Conservation (phyloP, 2,329 filamentous ascomycete genomes). For the Ascochyta fabae region DNA sequence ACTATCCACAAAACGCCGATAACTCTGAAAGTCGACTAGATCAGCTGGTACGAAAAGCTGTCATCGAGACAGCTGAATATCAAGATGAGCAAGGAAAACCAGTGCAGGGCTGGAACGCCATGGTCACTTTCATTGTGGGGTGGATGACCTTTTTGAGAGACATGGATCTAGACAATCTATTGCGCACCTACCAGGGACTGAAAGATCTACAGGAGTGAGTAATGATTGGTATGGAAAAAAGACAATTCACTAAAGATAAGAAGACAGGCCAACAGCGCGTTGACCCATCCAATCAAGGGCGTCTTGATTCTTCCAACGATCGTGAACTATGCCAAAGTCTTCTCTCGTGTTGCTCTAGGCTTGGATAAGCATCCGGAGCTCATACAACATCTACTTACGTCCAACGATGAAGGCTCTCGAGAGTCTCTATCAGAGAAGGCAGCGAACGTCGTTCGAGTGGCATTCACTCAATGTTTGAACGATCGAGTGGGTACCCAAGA, state of each 20-base stretch:
- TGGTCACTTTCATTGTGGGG: slow-evolving; percentile 78
- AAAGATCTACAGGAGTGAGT: slow-evolving; percentile 77
- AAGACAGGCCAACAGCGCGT: slow-evolving; percentile 79
- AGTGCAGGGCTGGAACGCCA: slow-evolving; percentile 73
- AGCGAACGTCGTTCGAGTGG: slow-evolving; percentile 86
- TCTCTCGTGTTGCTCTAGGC: slow-evolving; percentile 83
- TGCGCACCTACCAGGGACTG: slow-evolving; percentile 77
- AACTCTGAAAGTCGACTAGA: slow-evolving; percentile 33
- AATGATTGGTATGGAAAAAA: background rate
- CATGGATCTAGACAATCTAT: slow-evolving; percentile 75
- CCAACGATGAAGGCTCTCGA: slow-evolving; percentile 69
- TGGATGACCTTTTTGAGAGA: slow-evolving; percentile 84
- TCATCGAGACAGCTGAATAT: slow-evolving; percentile 56
- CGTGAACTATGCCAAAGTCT: slow-evolving; percentile 78
- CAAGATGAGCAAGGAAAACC: slow-evolving; percentile 64
- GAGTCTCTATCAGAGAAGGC: slow-evolving; percentile 85
- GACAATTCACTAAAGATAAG: slow-evolving; percentile 6
- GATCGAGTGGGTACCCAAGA: slow-evolving; percentile 68
- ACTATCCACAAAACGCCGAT: slow-evolving; percentile 30
- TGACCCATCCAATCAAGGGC: slow-evolving; percentile 80
- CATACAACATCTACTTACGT: slow-evolving; percentile 66
- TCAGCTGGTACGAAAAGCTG: slow-evolving; percentile 28
- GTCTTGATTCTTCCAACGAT: slow-evolving; percentile 83
- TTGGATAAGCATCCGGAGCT: slow-evolving; percentile 82
- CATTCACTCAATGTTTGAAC: slow-evolving; percentile 87